phyloP scores from a whole-genome alignment of 1,284 basidiomycete species.

The Agaricales sp. region DNA sequence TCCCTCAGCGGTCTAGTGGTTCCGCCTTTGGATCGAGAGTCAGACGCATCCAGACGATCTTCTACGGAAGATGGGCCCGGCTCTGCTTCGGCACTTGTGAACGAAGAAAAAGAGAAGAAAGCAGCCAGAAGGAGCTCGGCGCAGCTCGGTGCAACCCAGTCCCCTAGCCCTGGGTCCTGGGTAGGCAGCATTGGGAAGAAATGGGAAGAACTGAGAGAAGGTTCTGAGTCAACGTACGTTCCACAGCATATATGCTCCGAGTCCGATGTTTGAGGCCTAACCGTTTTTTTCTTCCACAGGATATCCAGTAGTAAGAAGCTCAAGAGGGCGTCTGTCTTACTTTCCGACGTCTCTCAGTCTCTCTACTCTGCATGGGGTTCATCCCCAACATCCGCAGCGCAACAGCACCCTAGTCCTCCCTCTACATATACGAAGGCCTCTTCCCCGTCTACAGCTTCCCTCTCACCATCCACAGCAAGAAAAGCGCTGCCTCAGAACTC shows the following conservation, averaged over 20 bases:
- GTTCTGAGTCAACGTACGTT: conserved; percentile 36
- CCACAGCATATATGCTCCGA: conserved; percentile 12
- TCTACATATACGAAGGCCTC: not conserved
- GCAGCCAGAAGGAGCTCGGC: not conserved
- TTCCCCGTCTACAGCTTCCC: conserved; percentile 1
- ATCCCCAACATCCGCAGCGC: conserved; percentile 6
- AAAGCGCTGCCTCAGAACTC: conserved; percentile 12
- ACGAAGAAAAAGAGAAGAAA: not conserved
- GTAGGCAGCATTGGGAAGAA: conserved; percentile 48
- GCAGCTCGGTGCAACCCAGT: not conserved
- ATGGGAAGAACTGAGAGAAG: conserved; percentile 46
- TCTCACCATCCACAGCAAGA: conserved; percentile 8
- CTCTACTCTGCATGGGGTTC: conserved; percentile 40
- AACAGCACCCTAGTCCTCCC: not conserved
- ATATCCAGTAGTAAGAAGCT: conserved; percentile 33
- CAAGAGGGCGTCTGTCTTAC: conserved; percentile 54
- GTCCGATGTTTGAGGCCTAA: conserved; percentile 4
- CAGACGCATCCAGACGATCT: not conserved
- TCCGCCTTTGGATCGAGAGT: not conserved
- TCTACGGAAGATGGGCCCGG: not conserved
- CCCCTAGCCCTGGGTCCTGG: conserved; percentile 26
- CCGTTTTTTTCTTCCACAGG: conserved; percentile 3
- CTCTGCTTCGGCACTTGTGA: not conserved
- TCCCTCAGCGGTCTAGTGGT: not conserved
- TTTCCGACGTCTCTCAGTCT: conserved; percentile 54